Evolutionary conservation across 2,329 filamentous ascomycete genomes (phyloP).

Genomic region (Atkinsonella hypoxylon): DNA sequence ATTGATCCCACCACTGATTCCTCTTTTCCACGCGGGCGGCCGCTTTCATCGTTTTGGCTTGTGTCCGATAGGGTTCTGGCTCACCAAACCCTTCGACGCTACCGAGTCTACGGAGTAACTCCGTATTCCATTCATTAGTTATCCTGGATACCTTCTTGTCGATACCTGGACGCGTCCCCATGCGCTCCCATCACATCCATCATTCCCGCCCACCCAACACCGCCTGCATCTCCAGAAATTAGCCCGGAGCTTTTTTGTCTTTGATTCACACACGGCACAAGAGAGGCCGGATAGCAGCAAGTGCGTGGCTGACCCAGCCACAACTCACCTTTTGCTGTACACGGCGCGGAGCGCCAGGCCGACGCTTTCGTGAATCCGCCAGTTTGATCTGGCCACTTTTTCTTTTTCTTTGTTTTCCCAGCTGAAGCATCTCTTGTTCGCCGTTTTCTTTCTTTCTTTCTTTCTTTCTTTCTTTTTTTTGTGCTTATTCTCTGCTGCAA

Average conservation of each 20-base stretch:
- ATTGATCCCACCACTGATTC: background rate
- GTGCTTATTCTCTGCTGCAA: too few relatives aligned
- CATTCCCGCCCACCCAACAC: conserved; percentile 1
- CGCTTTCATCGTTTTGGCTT: background rate
- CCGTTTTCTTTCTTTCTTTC: too few relatives aligned
- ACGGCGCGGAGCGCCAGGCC: too few relatives aligned
- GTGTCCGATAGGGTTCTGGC: background rate
- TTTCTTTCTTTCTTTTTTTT: too few relatives aligned
- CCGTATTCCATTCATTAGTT: background rate
- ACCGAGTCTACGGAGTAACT: background rate
- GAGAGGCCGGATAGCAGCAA: background rate
- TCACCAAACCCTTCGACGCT: too few relatives aligned
- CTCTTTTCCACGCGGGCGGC: background rate
- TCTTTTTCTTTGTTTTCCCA: conserved; percentile 2
- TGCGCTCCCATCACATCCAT: background rate
- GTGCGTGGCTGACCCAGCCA: conserved; percentile 2
- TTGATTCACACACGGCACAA: background rate
- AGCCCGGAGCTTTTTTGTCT: conserved; percentile 2
- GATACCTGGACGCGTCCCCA: background rate
- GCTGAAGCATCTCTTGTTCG: too few relatives aligned
- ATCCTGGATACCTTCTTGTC: too few relatives aligned
- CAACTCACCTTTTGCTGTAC: background rate
- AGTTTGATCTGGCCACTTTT: conserved; percentile 1
- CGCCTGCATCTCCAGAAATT: background rate
- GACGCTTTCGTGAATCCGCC: background rate